Conservation (phyloP, 208 protist genomes). For the Angomonas deanei region DNA sequence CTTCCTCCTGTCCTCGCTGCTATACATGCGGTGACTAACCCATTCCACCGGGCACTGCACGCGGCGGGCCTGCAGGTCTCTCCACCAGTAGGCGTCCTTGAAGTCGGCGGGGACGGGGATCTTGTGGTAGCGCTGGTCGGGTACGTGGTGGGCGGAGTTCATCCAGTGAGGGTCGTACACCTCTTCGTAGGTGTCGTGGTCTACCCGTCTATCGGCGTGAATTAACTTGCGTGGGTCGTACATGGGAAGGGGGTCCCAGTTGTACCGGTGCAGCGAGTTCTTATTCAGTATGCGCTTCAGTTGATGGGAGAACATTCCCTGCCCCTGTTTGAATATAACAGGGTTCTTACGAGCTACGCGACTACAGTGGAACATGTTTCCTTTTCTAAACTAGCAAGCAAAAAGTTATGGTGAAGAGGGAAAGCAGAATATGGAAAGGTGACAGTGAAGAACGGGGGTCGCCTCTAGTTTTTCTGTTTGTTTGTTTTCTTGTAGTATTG, state of each 20-base stretch:
- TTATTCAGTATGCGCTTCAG: slow-evolving; percentile 89
- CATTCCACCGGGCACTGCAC: slow-evolving; percentile 88
- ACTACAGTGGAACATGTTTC: slow-evolving; percentile 50
- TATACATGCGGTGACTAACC: slow-evolving; percentile 84
- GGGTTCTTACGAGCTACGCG: slow-evolving; percentile 64
- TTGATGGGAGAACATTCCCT: slow-evolving; percentile 90
- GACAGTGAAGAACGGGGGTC: too few relatives aligned
- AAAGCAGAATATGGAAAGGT: too few relatives aligned
- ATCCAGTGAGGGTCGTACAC: slow-evolving; percentile 77
- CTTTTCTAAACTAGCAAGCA: background rate
- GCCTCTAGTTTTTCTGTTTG: too few relatives aligned
- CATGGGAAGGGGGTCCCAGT: slow-evolving; percentile 89
- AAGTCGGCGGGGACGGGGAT: slow-evolving; percentile 81
- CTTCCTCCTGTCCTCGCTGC: slow-evolving; percentile 43
- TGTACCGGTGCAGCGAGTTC: slow-evolving; percentile 82
- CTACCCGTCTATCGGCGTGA: slow-evolving; percentile 72
- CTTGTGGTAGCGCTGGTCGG: slow-evolving; percentile 77
- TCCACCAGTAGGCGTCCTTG: slow-evolving; percentile 92
- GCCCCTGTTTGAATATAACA: slow-evolving; percentile 85
- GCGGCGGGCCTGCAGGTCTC: slow-evolving; percentile 83
- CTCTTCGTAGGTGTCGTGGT: slow-evolving; percentile 83
- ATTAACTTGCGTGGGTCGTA: slow-evolving; percentile 84
- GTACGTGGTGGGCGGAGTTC: slow-evolving; percentile 59
- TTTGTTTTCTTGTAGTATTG: too few relatives aligned
- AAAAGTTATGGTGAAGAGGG: slow-evolving; percentile 9